These are phyloP conservation scores for Thielaviopsis cerberus DNA, from an alignment of 2,329 filamentous ascomycete genomes.

Conservation along the genomic window DNA sequence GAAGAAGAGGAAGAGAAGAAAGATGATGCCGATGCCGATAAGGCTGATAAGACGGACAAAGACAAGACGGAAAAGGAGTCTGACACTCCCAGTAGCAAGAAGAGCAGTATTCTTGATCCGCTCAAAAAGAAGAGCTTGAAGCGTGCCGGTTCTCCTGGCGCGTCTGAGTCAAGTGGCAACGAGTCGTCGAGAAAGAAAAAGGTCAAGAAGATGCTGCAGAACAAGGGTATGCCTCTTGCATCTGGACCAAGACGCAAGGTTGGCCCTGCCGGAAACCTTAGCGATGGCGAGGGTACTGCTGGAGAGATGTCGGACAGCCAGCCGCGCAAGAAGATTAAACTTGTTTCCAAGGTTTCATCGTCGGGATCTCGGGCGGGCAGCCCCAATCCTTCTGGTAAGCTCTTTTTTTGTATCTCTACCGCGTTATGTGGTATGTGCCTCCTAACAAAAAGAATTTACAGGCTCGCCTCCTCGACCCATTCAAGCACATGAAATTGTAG, in stretches of 20 bases:
- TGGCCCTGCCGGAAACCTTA: conserved; percentile 38
- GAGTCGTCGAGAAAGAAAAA: conserved; percentile 69
- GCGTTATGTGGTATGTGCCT: neutral
- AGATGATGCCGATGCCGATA: conserved; percentile 36
- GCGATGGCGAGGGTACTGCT: conserved; percentile 54
- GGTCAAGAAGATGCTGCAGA: conserved; percentile 33
- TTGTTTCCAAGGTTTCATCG: conserved; percentile 34
- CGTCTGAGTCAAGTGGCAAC: conserved; percentile 81
- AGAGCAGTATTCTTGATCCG: conserved; percentile 23
- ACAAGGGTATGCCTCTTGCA: conserved; percentile 21
- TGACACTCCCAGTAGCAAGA: conserved; percentile 33
- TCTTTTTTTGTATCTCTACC: neutral
- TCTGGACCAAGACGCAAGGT: conserved; percentile 26
- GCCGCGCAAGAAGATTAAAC: conserved; percentile 31
- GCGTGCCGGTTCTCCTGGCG: conserved; percentile 66
- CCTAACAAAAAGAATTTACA: conserved; percentile 3
- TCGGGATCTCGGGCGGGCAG: conserved; percentile 43
- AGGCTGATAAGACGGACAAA: conserved; percentile 32
- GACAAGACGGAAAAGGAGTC: conserved; percentile 46
- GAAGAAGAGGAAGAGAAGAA: conserved; percentile 42
- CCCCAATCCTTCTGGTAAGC: conserved; percentile 28
- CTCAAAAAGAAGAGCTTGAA: conserved; percentile 52
- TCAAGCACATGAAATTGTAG: conserved; percentile 34
- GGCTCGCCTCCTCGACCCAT: conserved; percentile 21
- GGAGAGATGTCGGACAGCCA: conserved; percentile 45